phyloP scores from a whole-genome alignment of 2,329 filamentous ascomycete species.

The Fusarium nisikadoi region DNA sequence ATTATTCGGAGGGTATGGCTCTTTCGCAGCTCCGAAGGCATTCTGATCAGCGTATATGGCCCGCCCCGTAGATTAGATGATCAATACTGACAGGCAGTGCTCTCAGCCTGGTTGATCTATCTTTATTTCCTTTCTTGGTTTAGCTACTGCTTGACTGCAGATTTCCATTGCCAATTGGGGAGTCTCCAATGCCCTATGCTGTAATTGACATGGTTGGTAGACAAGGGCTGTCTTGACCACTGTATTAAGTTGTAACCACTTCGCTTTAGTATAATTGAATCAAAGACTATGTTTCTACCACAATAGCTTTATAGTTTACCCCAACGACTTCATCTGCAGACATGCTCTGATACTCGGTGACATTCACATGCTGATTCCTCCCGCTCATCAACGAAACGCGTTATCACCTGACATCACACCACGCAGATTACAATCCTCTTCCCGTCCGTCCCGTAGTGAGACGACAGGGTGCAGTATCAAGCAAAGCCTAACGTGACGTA shows the following conservation, averaged over 20 bases:
- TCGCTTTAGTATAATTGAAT: background rate
- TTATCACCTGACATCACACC: conserved; percentile 9
- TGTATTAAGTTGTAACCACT: background rate
- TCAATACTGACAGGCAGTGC: background rate
- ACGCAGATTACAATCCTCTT: background rate
- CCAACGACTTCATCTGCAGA: background rate
- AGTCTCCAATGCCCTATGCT: background rate
- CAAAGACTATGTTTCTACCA: background rate
- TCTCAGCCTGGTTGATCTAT: background rate
- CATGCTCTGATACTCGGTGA: background rate
- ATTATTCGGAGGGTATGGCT: background rate
- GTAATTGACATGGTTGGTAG: background rate
- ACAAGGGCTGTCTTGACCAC: background rate
- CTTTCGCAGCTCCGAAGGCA: background rate
- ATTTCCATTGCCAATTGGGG: background rate
- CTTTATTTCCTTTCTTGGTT: background rate
- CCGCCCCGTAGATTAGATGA: background rate
- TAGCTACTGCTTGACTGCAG: background rate
- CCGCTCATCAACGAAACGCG: background rate
- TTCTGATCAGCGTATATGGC: background rate
- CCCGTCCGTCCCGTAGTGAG: background rate
- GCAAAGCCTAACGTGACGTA: background rate
- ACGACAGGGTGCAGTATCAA: background rate
- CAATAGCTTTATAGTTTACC: background rate
- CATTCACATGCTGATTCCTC: background rate